Evolutionary conservation across 108 stramenopile species (phyloP).

Genomic region (Fragilaria crotonensis): DNA sequence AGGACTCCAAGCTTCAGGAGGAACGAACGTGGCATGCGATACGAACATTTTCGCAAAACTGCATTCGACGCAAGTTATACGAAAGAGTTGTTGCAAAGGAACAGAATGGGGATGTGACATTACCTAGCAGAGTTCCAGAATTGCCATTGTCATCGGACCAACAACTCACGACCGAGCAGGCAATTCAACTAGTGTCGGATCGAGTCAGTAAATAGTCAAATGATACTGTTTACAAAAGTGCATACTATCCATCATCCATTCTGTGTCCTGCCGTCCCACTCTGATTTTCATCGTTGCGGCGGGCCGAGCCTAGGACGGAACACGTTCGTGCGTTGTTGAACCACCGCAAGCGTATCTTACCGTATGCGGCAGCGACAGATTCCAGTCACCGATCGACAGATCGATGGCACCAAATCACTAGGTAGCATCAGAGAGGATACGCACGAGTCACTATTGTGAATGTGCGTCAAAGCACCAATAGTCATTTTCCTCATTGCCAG

Average conservation of each 20-base stretch:
- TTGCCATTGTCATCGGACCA: neutral
- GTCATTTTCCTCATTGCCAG: neutral
- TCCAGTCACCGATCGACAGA: neutral
- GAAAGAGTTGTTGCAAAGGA: slow-evolving; percentile 3
- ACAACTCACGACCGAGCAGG: neutral
- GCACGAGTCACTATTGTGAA: neutral
- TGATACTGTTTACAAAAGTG: neutral
- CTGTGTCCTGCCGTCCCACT: too few relatives aligned
- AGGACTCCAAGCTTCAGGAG: slow-evolving; percentile 9
- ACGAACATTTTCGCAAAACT: slow-evolving; percentile 38
- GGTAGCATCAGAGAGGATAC: neutral
- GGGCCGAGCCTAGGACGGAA: too few relatives aligned
- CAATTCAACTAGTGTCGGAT: neutral
- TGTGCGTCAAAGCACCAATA: neutral
- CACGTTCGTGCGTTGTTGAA: too few relatives aligned
- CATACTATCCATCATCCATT: too few relatives aligned
- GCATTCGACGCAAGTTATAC: slow-evolving; percentile 29
- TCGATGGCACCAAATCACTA: neutral
- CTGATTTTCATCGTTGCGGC: too few relatives aligned
- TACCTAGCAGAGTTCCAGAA: neutral
- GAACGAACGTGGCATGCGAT: slow-evolving; percentile 23
- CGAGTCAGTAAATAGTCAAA: neutral
- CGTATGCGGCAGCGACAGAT: neutral
- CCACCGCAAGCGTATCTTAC: too few relatives aligned
- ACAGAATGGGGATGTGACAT: neutral